phyloP scores from a whole-genome alignment of 2,329 filamentous ascomycete genomes.

The Zymoseptoria ardabiliae region DNA sequence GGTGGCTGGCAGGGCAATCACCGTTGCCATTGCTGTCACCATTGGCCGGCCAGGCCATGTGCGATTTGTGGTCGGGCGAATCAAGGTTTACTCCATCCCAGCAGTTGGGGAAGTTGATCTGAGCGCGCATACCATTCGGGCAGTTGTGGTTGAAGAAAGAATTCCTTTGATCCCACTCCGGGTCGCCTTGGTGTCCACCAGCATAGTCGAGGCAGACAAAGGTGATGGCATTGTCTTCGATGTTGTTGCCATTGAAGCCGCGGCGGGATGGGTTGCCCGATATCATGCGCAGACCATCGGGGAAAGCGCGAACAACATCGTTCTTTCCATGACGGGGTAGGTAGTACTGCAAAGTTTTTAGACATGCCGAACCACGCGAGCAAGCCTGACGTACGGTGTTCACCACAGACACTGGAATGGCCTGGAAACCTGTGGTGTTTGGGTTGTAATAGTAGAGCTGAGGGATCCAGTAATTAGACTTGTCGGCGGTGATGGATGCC shows the following conservation, averaged over 20 bases:
- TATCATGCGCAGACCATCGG: slow-evolving; percentile 62
- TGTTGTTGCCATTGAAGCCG: slow-evolving; percentile 45
- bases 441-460: slow-evolving; percentile 51
- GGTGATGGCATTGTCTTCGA: slow-evolving; percentile 23
- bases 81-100: slow-evolving; percentile 53
- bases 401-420: slow-evolving; percentile 36
- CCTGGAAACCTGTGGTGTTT: background rate
- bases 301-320: slow-evolving; percentile 56
- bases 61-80: slow-evolving; percentile 38
- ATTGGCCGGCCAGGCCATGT: slow-evolving; percentile 54
- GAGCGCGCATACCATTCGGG: slow-evolving; percentile 54
- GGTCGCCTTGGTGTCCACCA: background rate
- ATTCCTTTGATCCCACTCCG: slow-evolving; percentile 39
- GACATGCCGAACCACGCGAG: background rate
- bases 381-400: slow-evolving; percentile 46
- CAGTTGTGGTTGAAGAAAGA: slow-evolving; percentile 66
- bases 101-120: slow-evolving; percentile 66
- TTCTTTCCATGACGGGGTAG: slow-evolving; percentile 53
- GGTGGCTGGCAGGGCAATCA: slow-evolving; percentile 47
- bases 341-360: background rate
- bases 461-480: slow-evolving; percentile 72
- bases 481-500: slow-evolving; percentile 48
- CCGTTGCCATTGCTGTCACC: slow-evolving; percentile 34
- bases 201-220: background rate
- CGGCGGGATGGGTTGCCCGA: slow-evolving; percentile 55